phyloP scores from a whole-genome alignment of 306 rosid genomes.

The Fragaria ananassa region DNA sequence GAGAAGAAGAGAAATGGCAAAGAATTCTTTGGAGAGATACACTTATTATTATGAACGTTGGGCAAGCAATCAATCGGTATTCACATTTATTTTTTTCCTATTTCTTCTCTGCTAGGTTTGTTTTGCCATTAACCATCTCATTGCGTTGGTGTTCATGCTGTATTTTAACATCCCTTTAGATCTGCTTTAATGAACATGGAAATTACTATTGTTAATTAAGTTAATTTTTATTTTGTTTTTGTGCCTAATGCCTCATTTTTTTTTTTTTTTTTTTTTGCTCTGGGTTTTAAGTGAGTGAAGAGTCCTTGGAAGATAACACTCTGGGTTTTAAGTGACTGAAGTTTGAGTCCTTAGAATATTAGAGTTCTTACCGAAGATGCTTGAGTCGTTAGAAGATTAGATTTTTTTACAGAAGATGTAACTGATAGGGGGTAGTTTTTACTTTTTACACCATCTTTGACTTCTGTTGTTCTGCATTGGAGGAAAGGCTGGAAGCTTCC shows the following conservation, averaged over 20 bases:
- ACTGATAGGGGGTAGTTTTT: not conserved
- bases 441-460: not conserved
- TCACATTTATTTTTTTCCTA: conserved; percentile 4
- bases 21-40: conserved; percentile 85
- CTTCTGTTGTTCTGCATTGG: not conserved
- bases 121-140: not conserved
- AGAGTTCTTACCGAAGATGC: not conserved
- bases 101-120: not conserved
- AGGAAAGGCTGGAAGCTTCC: not conserved
- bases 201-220: not conserved
- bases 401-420: not conserved
- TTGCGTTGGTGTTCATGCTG: not conserved
- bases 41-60: conserved; percentile 95
- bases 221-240: too few relatives aligned
- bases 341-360: not conserved
- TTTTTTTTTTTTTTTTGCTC: too few relatives aligned
- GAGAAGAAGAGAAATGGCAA: conserved; percentile 88
- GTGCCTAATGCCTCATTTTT: too few relatives aligned
- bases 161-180: not conserved
- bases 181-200: not conserved
- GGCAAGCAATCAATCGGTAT: conserved; percentile 92
- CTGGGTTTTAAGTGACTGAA: too few relatives aligned
- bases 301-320: not conserved
- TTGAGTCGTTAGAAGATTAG: too few relatives aligned
- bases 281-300: not conserved